Evolutionary conservation across 2,329 filamentous ascomycete genomes (phyloP).

Genomic region (Parastagonospora nodorum): DNA sequence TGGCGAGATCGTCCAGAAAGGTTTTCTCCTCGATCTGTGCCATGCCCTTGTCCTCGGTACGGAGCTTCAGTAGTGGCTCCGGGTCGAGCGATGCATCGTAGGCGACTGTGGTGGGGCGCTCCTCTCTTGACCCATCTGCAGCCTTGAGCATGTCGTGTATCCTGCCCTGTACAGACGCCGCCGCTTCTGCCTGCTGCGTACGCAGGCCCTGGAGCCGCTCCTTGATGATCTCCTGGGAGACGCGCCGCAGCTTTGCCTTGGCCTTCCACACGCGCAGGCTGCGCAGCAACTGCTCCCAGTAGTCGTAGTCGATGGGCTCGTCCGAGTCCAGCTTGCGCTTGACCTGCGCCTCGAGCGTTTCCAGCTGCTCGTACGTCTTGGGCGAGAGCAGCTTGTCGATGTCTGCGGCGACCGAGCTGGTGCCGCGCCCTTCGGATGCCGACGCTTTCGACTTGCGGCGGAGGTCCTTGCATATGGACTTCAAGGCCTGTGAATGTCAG

Average conservation of each 20-base stretch:
- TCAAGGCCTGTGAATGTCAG: constrained; percentile 66
- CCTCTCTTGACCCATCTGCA: constrained; percentile 4
- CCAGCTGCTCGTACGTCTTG: constrained; percentile 86
- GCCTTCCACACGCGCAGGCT: constrained; percentile 91
- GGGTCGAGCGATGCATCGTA: constrained; percentile 62
- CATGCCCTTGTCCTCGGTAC: constrained; percentile 65
- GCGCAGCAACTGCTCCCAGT: constrained; percentile 91
- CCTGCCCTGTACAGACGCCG: constrained; percentile 59
- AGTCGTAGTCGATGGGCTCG: constrained; percentile 93
- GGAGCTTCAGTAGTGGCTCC: constrained; percentile 68
- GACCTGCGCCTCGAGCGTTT: constrained; percentile 85
- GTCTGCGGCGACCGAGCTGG: constrained; percentile 82
- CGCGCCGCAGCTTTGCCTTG: constrained; percentile 77
- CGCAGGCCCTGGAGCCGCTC: constrained; percentile 70
- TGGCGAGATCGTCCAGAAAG: constrained; percentile 62
- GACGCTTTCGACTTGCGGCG: constrained; percentile 67
- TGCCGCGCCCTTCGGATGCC: constrained; percentile 71
- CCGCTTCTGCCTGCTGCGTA: constrained; percentile 71
- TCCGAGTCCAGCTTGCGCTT: constrained; percentile 82
- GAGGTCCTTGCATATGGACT: constrained; percentile 79
- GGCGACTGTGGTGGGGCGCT: constrained; percentile 12
- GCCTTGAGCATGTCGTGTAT: constrained; percentile 53
- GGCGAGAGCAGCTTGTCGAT: constrained; percentile 85
- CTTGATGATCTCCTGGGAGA: constrained; percentile 76
- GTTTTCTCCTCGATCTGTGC: constrained; percentile 62